A percentile compares a stretch with the other conserved stretches of the same genome.
phyloP scores from a whole-genome alignment of 148 eudicot species.

The Chenopodium berlandieri region DNA sequence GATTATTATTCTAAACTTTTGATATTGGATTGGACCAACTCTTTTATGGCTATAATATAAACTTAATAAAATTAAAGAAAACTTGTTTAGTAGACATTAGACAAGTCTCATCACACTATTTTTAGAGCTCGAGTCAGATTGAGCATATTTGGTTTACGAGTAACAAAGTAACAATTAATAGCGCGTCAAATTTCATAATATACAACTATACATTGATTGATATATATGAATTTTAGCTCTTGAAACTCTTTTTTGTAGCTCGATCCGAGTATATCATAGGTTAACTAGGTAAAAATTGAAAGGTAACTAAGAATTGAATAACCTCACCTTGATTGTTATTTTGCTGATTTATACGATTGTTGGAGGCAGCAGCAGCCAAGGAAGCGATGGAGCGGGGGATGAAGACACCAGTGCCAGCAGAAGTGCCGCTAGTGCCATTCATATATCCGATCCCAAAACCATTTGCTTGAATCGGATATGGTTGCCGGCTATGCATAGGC shows the following conservation, averaged over 20 bases:
- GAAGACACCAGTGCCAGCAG: conserved; percentile 30
- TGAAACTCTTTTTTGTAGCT: background rate
- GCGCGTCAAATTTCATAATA: too few species aligned
- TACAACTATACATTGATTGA: too few species aligned
- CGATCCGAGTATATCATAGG: background rate
- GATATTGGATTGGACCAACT: background rate
- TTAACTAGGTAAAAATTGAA: too few species aligned
- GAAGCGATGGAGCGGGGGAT: conserved; percentile 22
- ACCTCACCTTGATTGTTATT: background rate
- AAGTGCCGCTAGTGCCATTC: background rate
- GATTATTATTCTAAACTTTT: too few species aligned
- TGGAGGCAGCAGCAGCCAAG: background rate
- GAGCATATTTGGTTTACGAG: too few species aligned
- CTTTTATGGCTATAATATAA: background rate
- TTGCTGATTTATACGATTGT: background rate
- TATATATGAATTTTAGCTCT: too few species aligned
- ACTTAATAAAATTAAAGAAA: too few species aligned
- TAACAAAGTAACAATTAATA: too few species aligned
- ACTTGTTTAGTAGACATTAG: too few species aligned
- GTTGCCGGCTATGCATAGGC: conserved; percentile 13
- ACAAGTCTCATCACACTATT: background rate
- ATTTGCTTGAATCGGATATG: conserved; percentile 3
- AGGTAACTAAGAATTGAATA: background rate
- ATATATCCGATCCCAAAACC: background rate
- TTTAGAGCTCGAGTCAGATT: too few species aligned